Evolutionary conservation across 768 basidiomycete genomes (phyloP).

Genomic region (Lactifluus rugatus): DNA sequence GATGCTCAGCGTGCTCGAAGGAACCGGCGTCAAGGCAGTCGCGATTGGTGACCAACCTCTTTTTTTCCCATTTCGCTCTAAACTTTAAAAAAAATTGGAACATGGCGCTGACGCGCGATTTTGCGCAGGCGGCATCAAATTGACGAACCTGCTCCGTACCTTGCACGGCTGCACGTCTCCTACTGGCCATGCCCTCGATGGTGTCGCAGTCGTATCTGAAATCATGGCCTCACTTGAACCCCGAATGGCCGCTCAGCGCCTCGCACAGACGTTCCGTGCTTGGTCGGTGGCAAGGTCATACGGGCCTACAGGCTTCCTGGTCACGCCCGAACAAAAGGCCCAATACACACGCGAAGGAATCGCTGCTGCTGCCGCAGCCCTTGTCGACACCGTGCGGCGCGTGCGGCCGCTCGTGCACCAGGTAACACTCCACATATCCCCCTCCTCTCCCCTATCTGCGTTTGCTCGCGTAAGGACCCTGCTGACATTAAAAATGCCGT

Average conservation of each 20-base stretch:
- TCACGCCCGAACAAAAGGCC: neutral
- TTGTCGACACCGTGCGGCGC: conserved; percentile 44
- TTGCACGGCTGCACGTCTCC: conserved; percentile 60
- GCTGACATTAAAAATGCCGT: neutral
- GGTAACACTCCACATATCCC: conserved; percentile 28
- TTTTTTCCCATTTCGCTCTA: neutral
- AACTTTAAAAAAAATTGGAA: neutral
- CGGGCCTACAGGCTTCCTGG: conserved; percentile 19
- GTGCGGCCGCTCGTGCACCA: conserved; percentile 74
- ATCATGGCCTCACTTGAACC: conserved; percentile 64
- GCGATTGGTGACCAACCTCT: conserved; percentile 59
- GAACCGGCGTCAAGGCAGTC: conserved; percentile 58
- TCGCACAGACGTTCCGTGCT: conserved; percentile 34
- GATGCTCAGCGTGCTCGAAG: conserved; percentile 56
- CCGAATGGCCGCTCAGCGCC: conserved; percentile 35
- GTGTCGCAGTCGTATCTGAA: conserved; percentile 84
- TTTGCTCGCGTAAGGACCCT: neutral
- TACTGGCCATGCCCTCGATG: conserved; percentile 53
- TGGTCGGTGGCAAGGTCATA: conserved; percentile 29
- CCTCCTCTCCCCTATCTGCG: neutral
- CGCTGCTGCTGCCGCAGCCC: conserved; percentile 33
- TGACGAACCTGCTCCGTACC: conserved; percentile 62
- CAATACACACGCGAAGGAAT: conserved; percentile 30
- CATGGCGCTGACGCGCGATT: neutral
- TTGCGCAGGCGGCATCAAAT: conserved; percentile 75